Evolutionary conservation across 2,329 filamentous ascomycete species (phyloP), one percentile per base, ranked within the genome.

Genomic region (Penicillium fuscoglaucum): DNA sequence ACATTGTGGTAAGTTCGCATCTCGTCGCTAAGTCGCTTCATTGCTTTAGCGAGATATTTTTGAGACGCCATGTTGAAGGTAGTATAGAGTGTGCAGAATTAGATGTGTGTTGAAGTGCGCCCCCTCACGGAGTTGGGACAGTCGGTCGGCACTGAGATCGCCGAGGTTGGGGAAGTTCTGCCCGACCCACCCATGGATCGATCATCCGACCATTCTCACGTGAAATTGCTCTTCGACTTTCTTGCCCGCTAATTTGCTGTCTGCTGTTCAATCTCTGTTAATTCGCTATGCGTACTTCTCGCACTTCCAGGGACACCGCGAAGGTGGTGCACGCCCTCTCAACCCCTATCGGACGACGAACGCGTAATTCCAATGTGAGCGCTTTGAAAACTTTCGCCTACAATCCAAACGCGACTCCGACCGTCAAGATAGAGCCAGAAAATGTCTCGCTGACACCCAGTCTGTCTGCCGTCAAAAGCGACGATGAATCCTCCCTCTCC

Each of bases 271-370:
- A 6, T 44, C 15, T 21, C 33, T 29, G 29, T 45, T 21, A 17
- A 29, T 31, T 37, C 15, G 47, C 28, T 13, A 87, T 87, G 84
- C 79, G 82, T 43, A 83, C 84, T 5, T 87, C 85, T 9, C 78
- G 81, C 43, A 74, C 86, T 52, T 85, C 85, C 9, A 80, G 80
- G 66, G 84, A 88, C 29, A 84, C 85, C 0, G 75, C 83, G 5
- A 84, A 80, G 61, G 72, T 86, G n/a, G 75, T 86, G 48, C 78
- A 82, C 62, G 72, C 76, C 6, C 66, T 80, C n/a, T 76, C 80
- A 19, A 67, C 73, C 37, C 68, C 69, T 63, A 43, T 66, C 64
- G 78, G 57, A 81, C 85, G 63, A 74, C 72, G 68, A 55, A 76
- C 74, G 35, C 73, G 72, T 76, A 82, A 52, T 83, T 68, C 62